Base-by-base conservation (phyloP, 306 rosid species). In the Betula pendula region DNA sequence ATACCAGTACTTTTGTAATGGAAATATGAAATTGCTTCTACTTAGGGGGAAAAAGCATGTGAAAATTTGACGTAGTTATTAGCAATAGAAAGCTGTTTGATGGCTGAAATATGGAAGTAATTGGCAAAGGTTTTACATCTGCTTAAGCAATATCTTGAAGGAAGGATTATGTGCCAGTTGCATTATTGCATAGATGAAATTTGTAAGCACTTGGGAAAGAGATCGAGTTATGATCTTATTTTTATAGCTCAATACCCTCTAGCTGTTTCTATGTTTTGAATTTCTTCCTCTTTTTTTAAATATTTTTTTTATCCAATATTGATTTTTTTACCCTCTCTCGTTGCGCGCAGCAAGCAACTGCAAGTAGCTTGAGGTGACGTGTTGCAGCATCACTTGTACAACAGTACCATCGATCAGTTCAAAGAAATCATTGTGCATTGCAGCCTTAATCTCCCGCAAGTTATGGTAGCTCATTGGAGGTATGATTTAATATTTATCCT, bases 261-360 rank as follows among this genome's bases (percentile, higher is more conserved):
- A 16, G 74, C 25, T 42, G 2, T 68, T 6, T n/a, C 27, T 5
- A 15, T 16, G 68, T 59, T 66, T 43, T n/a, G n/a, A n/a, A n/a
- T n/a, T 43, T 24, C 31, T 65, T 53, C 29, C 68, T 51, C 68
- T 15, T 45, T 19, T 24, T 24, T 29, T n/a, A n/a, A n/a, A 40
- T 56, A 19, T 5, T 38, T 11, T 84, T 84, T 53, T 40, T 71
- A 40, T 42, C 58, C 44, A 50, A 9, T 81, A 47, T 70, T 70
- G 59, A 81, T 51, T 12, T 40, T 74, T 70, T 8, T 51, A 52
- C 44, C 12, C 40, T 35, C 70, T 76, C 68, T 79, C 66, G 38
- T 85, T 86, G 80, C n/a, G n/a, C n/a, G n/a, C 91, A 92, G 97
- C 78, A 71, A n/a, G 85, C 52, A 69, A 75, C 76, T 58, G 63